Evolutionary conservation across 169 alveolate genomes (phyloP), one percentile per base, ranked within the genome.

Genomic region (Nephromyces sp.): DNA sequence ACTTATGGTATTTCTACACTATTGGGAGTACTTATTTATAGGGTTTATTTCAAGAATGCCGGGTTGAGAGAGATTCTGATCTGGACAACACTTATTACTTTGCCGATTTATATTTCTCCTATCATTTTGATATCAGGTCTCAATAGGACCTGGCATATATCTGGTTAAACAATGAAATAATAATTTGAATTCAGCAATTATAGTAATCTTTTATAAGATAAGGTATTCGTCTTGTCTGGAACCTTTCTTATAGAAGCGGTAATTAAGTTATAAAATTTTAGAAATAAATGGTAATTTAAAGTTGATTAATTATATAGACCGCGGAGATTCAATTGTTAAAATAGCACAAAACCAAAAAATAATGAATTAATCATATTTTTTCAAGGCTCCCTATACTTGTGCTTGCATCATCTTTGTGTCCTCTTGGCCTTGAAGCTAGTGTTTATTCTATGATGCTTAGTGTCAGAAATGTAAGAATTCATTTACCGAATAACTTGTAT

Each of bases 351-450:
- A 15, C n/a, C n/a, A n/a, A 15, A 43, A 43, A 43, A 43, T 43
- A n/a, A n/a, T 43, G 57, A 43, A 15, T 15, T 15, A 43, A 43
- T n/a, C 15, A 43, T 15, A 43, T 15, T 43, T 15, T 43, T n/a
- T 43, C 15, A 15, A 43, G 57, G 57, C 87, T 93, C 79, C 99
- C 99, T 22, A 80, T 96, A 24, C 87, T 95, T 71, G 95, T 93
- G 22, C 73, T 93, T 63, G 95, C 98, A 0, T 91, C 98, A 21
- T 85, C 90, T 57, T 81, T 95, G 52, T 93, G 98, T 67, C 99
- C 98, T 15, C 90, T n/a, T 15, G 15, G 95, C 15, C 91, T 94
- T 43, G 99, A 95, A 86, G 99, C 98, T 43, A 87, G 97, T 35
- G 94, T 95, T 78, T 95, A 91, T 83, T 97, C 98, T 15, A 84